Base-by-base conservation (phyloP, 495 filamentous ascomycete species). In the Daldinia grandis region DNA sequence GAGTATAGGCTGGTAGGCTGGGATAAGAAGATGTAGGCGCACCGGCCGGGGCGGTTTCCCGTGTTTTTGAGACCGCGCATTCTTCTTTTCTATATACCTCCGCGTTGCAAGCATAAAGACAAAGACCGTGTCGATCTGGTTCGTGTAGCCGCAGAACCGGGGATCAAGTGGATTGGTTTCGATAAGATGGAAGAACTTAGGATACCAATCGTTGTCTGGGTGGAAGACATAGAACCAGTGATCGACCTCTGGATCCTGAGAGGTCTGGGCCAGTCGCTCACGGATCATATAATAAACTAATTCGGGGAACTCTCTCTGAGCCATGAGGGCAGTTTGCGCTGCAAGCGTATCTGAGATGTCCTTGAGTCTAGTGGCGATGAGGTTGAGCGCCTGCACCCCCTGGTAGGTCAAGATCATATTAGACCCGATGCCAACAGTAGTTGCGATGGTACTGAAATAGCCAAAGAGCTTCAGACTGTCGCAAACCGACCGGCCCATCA, bases 221-320 rank as follows among this genome's bases (percentile, higher is more conserved):
- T 57, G 54, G 21, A 24, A 57, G n/a, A 57, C 54, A 21, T 37
- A 57, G 12, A 57, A 57, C 54, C 54, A 57, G 54, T 57, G 54
- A 4, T 57, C 54, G 19, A 37, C 19, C 2, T 37, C 33, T 0
- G 54, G 54, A n/a, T 57, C 54, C 2, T 37, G 54, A 38, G 54
- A 57, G 3, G 54, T 57, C 54, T 57, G 54, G 3, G 33, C 19
- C 28, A 57, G 5, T 4, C 54, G 17, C 54, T 57, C 54, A 4
- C 54, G 54, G 9, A 57, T 57, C 54, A 57, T 57, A 14, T 57
- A 33, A 37, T 57, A 37, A 33, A 57, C 54, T 17, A 37, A n/a
- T 15, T 57, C 30, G 17, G 54, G 54, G 15, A 57, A 57, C 28
- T 57, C 54, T 24, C 19, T 57, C 8, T 57, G 54, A 8, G 54